Evolutionary conservation across 805 yeast species (phyloP).

Genomic region (Lipomyces kockii): DNA sequence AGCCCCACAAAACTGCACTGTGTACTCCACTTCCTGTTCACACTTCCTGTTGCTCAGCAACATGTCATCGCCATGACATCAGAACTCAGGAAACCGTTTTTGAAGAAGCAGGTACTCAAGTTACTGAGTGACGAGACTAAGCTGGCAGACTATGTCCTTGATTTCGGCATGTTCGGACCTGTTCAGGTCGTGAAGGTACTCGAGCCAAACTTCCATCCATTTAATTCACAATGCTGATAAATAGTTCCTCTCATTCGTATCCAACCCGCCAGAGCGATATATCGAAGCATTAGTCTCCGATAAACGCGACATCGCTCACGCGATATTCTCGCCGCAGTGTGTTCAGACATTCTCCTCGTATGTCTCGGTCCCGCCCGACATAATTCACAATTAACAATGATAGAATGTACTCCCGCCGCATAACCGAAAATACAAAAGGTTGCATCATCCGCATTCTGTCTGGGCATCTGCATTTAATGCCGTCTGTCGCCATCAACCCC

Average conservation of each 20-base stretch:
- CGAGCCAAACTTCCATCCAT: neutral
- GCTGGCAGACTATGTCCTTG: neutral
- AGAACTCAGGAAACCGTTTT: slow-evolving; percentile 23
- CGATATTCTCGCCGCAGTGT: slow-evolving; percentile 19
- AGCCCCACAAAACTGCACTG: no score
- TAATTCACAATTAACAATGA: neutral
- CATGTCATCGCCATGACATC: slow-evolving; percentile 11
- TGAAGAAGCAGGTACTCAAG: slow-evolving; percentile 9
- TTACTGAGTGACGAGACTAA: neutral
- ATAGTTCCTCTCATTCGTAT: slow-evolving; percentile 13
- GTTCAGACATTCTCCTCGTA: neutral
- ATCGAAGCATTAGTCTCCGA: slow-evolving; percentile 20
- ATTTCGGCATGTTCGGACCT: slow-evolving; percentile 5
- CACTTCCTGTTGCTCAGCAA: no score
- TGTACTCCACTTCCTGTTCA: no score
- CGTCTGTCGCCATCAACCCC: slow-evolving; percentile 11
- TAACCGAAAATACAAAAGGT: slow-evolving; percentile 16
- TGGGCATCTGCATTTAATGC: slow-evolving; percentile 20
- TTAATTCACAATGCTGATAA: neutral
- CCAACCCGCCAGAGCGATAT: slow-evolving; percentile 14
- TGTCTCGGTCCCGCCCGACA: neutral
- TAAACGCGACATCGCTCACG: slow-evolving; percentile 7
- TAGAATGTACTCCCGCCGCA: slow-evolving; percentile 14
- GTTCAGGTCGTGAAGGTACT: slow-evolving; percentile 20
- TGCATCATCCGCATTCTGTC: slow-evolving; percentile 10